Conservation (phyloP, 768 basidiomycete genomes). For the Pleurotus salmoneostramineus region DNA sequence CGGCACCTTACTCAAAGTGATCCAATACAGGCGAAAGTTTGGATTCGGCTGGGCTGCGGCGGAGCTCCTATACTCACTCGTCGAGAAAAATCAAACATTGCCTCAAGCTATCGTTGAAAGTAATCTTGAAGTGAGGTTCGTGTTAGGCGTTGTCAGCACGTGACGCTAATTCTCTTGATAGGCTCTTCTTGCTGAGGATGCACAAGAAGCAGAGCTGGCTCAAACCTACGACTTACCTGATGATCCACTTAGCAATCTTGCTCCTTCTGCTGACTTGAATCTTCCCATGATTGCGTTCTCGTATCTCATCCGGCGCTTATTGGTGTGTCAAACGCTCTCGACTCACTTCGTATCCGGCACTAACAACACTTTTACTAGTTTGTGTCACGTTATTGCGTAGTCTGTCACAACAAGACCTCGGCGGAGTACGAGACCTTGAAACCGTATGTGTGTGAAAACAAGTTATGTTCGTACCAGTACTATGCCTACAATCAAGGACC, state of each 20-base stretch:
- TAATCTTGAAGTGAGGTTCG: constrained; percentile 24
- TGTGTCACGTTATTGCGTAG: constrained; percentile 61
- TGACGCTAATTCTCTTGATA: constrained; percentile 9
- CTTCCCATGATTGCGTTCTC: constrained; percentile 59
- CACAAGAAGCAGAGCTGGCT: constrained; percentile 33
- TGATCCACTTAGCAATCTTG: constrained; percentile 44
- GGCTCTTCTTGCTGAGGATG: constrained; percentile 38
- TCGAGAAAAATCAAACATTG: constrained; percentile 39
- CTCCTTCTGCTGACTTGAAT: constrained; percentile 39
- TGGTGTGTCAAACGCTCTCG: constrained; percentile 29
- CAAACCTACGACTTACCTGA: constrained; percentile 44
- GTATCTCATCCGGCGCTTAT: constrained; percentile 61
- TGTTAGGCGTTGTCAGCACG: neutral
- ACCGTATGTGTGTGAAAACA: constrained; percentile 67
- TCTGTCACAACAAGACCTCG: constrained; percentile 61
- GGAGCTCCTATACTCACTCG: constrained; percentile 44
- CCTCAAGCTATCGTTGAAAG: constrained; percentile 32
- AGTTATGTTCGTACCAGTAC: constrained; percentile 68
- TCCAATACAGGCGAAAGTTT: constrained; percentile 48
- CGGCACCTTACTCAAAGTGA: constrained; percentile 47
- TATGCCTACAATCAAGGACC: constrained; percentile 62
- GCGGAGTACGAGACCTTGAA: constrained; percentile 57
- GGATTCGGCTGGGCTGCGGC: constrained; percentile 68
- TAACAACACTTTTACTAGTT: constrained; percentile 41
- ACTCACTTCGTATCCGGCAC: neutral